Evolutionary conservation across 768 basidiomycete species (phyloP), one percentile per base, ranked within the genome.

Genomic region (Kwoniella dendrophila): DNA sequence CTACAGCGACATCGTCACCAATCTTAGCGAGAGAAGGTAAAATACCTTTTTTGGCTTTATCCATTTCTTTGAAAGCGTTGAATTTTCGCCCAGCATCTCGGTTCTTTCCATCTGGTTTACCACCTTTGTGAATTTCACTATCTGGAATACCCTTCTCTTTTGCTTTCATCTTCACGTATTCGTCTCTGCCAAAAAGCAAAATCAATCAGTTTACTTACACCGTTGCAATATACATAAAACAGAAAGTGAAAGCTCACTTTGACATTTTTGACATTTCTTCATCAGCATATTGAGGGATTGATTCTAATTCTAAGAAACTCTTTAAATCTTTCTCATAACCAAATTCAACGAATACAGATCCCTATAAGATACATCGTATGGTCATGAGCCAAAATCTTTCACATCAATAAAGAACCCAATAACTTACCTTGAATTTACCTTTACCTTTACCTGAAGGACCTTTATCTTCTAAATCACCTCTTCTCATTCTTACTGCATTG

Each of bases 101-200:
- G 18, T 29, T 6, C 11, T 50, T 55, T 10, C 40, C 40, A 30
- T 52, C 62, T 32, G 55, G 16, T 4, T 36, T 29, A 27, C 51
- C 54, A 30, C 48, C 54, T 30, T 53, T 33, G 66, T 70, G 40
- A 36, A 44, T 50, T 64, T 74, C 66, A 16, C 36, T 26, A 16
- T 75, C 59, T 57, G 76, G 76, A 45, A 96, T 83, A 10, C 91
- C 92, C 79, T 96, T 93, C 80, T 95, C 90, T 78, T 90, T 88
- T 79, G 93, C 89, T 81, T 96, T 97, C 92, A 93, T 93, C 67
- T 91, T 86, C 70, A 92, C 92, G 78, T 96, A 96, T 7, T 83
- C 89, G 66, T 87, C 87, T 73, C 90, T 92, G 61, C 50, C 20
- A 20, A 18, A 20, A 22, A 30, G 30, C 49, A 53, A 2, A 44